phyloP scores from a whole-genome alignment of 202 grass and related monocot genomes.

The Saccharum hybrid region DNA sequence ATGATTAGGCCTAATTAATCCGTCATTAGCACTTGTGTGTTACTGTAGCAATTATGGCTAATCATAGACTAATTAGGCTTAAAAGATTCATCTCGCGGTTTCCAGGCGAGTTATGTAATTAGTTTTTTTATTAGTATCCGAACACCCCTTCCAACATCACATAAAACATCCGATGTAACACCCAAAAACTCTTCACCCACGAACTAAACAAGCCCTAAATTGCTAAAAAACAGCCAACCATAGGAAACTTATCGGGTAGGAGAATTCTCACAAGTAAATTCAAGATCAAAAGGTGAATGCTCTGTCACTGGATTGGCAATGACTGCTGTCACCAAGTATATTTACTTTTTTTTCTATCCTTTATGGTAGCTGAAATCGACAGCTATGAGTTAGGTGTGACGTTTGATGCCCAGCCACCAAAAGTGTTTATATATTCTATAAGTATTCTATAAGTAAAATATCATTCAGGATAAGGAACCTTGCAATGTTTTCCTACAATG shows the following conservation, averaged over 20 bases:
- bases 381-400: slow-evolving; percentile 18
- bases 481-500: slow-evolving; percentile 5
- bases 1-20: no score
- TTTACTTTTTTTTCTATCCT: not conserved
- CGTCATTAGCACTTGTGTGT: no score
- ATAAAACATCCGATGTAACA: no score
- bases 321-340: not conserved
- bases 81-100: no score
- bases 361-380: slow-evolving; percentile 8
- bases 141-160: no score
- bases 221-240: not conserved
- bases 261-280: not conserved
- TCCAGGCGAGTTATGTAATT: no score
- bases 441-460: slow-evolving; percentile 31
- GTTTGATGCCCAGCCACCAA: not conserved
- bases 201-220: not conserved
- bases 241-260: not conserved
- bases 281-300: not conserved
- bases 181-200: no score
- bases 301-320: not conserved
- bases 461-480: slow-evolving; percentile 7
- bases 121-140: no score
- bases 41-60: no score
- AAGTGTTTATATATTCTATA: slow-evolving; percentile 7
- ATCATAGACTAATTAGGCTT: no score